These are phyloP conservation scores for Mucuna pruriens DNA, from an alignment of 306 rosid species.

Conservation along the genomic window DNA sequence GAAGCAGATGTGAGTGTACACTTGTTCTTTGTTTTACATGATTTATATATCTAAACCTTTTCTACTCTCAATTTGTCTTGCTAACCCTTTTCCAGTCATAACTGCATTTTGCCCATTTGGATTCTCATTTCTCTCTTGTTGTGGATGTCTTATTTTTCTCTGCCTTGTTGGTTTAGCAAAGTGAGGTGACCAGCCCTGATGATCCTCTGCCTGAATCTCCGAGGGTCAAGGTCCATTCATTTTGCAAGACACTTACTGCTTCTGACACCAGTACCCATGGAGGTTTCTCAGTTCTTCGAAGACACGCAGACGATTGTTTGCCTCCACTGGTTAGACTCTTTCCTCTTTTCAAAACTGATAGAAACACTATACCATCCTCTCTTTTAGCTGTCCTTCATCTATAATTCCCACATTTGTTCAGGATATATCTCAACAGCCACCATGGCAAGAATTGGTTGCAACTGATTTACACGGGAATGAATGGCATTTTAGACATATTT, in stretches of 20 bases:
- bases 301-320: constrained; percentile 17
- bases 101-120: background rate
- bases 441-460: constrained; percentile 24
- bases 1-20: background rate
- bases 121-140: background rate
- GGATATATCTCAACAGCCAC: constrained; percentile 29
- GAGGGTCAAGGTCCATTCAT: constrained; percentile 21
- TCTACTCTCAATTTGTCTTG: background rate
- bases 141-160: background rate
- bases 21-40: constrained; percentile 7
- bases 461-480: constrained; percentile 28
- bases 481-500: constrained; percentile 29
- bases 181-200: constrained; percentile 29
- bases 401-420: background rate
- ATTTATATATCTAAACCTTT: background rate
- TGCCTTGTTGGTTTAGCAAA: constrained; percentile 12
- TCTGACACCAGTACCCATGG: constrained; percentile 30
- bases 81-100: background rate
- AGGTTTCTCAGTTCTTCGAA: constrained; percentile 25
- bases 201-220: background rate
- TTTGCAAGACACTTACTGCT: constrained; percentile 25
- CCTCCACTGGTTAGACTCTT: constrained; percentile 24
- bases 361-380: background rate
- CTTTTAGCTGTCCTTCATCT: background rate
- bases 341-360: background rate